These are phyloP conservation scores for Aspergillus leporis DNA, from an alignment of 495 filamentous ascomycete species.

Conservation along the genomic window DNA sequence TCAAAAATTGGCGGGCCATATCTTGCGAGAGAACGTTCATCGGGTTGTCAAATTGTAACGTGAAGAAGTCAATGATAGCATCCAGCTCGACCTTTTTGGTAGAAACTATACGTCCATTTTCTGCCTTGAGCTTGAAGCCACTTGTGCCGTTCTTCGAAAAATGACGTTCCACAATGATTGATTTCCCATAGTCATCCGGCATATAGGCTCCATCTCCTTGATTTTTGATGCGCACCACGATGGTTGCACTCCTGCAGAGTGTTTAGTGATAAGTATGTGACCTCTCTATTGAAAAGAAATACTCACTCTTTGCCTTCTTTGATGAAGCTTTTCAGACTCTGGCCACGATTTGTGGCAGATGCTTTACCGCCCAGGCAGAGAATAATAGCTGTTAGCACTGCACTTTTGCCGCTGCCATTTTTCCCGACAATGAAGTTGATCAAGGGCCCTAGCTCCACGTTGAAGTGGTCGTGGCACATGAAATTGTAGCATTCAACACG, in stretches of 20 bases:
- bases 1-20: constrained; percentile 90
- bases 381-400: constrained; percentile 90
- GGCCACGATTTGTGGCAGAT: constrained; percentile 93
- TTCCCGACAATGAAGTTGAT: constrained; percentile 98
- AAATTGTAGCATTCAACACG: constrained; percentile 85
- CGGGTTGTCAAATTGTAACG: constrained; percentile 93
- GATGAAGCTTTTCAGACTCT: constrained; percentile 86
- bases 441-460: constrained; percentile 80
- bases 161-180: constrained; percentile 86
- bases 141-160: constrained; percentile 77
- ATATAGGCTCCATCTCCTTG: constrained; percentile 79
- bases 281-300: neutral
- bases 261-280: constrained; percentile 26
- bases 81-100: constrained; percentile 87
- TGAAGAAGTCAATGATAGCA: constrained; percentile 88
- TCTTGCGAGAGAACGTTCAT: constrained; percentile 98
- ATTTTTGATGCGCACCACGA: constrained; percentile 88
- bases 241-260: constrained; percentile 40
- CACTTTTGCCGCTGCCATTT: constrained; percentile 99
- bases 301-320: constrained; percentile 80
- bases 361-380: constrained; percentile 93
- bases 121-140: constrained; percentile 84
- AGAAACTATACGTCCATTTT: constrained; percentile 69
- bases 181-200: constrained; percentile 77
- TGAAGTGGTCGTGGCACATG: constrained; percentile 86